A percentile compares a stretch with the other conserved stretches of the same genome.
These are phyloP conservation scores for Myxozyma sirexii DNA, from an alignment of 805 yeast species.

Conservation along the genomic window DNA sequence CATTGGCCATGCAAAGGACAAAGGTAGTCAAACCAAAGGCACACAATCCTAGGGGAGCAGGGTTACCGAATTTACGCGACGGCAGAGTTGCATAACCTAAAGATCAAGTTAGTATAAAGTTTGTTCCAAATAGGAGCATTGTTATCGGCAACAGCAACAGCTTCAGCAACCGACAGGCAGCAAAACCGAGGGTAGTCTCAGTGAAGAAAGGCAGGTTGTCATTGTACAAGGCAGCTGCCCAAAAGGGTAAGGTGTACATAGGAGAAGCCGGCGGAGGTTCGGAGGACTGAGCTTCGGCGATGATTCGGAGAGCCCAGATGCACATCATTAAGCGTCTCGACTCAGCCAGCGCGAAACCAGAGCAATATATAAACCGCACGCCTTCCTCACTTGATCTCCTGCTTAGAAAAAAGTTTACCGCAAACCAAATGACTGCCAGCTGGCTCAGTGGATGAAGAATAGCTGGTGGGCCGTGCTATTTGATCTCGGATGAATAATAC, in stretches of 20 bases:
- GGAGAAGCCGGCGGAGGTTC: background rate
- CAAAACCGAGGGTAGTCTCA: background rate
- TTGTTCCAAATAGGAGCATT: background rate
- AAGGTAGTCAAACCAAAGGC: slow-evolving; percentile 68
- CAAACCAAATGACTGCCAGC: too few species aligned
- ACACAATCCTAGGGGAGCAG: slow-evolving; percentile 65
- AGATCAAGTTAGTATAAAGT: background rate
- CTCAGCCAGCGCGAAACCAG: too few species aligned
- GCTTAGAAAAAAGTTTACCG: too few species aligned
- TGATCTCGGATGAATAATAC: too few species aligned
- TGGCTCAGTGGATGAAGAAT: too few species aligned
- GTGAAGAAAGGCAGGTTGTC: background rate
- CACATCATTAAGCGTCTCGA: background rate
- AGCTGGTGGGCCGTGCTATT: too few species aligned
- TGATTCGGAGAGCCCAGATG: background rate
- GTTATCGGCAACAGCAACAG: background rate
- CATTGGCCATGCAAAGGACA: slow-evolving; percentile 58
- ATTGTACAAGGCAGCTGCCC: background rate
- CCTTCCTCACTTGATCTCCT: too few species aligned
- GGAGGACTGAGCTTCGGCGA: background rate
- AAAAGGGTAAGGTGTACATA: background rate
- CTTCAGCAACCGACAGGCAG: background rate
- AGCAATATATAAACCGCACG: too few species aligned
- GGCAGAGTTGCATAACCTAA: slow-evolving; percentile 44
- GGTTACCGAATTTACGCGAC: slow-evolving; percentile 61